A percentile compares a stretch with the other conserved stretches of the same genome.
Conservation (phyloP, 108 stramenopile species). For the Cyclotella choctawhatcheeana region DNA sequence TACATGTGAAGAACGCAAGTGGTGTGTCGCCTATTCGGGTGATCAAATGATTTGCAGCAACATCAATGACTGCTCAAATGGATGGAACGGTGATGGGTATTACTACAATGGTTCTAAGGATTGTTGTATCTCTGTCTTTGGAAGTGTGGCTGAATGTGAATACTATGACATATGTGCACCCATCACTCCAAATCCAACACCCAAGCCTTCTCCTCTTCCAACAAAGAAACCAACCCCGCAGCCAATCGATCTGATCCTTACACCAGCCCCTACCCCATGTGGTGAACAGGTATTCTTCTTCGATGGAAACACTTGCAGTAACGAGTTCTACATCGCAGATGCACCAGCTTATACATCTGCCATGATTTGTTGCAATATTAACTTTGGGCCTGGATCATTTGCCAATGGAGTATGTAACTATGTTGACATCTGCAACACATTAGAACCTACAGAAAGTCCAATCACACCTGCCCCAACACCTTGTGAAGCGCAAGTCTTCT, state of each 20-base stretch:
- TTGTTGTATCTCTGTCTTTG: constrained; percentile 9
- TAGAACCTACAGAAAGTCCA: too few species aligned
- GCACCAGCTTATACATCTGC: too few species aligned
- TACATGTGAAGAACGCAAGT: constrained; percentile 7
- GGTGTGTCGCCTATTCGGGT: not conserved
- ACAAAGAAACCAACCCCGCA: not conserved
- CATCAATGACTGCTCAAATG: not conserved
- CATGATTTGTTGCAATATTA: too few species aligned
- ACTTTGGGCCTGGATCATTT: too few species aligned
- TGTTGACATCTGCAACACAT: too few species aligned
- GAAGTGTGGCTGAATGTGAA: not conserved
- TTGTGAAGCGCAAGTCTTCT: too few species aligned
- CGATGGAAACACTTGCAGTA: too few species aligned
- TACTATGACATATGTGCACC: constrained; percentile 6
- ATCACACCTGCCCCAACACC: too few species aligned
- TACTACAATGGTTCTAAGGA: not conserved
- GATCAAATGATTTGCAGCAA: not conserved
- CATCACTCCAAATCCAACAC: not conserved
- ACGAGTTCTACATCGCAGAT: too few species aligned
- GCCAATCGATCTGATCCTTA: not conserved
- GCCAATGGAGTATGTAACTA: too few species aligned
- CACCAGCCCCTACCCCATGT: constrained; percentile 2
- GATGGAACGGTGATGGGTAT: not conserved
- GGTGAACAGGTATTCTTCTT: too few species aligned
- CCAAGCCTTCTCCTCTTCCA: not conserved